phyloP scores from a whole-genome alignment of 768 basidiomycete genomes.

The Trametes cubensis region DNA sequence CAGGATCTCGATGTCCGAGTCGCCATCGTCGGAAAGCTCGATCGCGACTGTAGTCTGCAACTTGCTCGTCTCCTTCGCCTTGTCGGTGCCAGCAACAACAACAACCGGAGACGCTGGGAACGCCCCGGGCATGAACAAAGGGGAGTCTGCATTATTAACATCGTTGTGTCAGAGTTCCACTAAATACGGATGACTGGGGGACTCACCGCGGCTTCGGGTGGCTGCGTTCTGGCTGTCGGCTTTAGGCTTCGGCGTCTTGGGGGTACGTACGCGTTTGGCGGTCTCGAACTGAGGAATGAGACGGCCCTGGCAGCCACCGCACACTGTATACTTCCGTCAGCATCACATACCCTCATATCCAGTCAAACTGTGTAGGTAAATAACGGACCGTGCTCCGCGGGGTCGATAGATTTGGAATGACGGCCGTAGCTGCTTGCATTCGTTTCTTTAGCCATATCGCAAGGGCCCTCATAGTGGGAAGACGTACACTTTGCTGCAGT shows the following conservation, averaged over 20 bases:
- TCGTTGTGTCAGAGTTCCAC: neutral
- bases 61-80: neutral
- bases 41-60: neutral
- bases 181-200: neutral
- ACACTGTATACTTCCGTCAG: constrained; percentile 45
- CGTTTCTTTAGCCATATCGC: neutral
- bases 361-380: neutral
- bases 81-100: neutral
- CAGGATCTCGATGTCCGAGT: constrained; percentile 23
- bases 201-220: constrained; percentile 21
- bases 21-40: constrained; percentile 10
- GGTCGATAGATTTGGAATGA: constrained; percentile 70
- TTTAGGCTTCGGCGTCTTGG: constrained; percentile 38
- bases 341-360: neutral
- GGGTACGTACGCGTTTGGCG: constrained; percentile 30
- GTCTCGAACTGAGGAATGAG: constrained; percentile 60
- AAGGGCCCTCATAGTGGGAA: neutral
- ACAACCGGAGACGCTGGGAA: constrained; percentile 9
- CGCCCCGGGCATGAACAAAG: constrained; percentile 20
- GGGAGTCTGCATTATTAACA: constrained; percentile 17
- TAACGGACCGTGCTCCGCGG: constrained; percentile 62
- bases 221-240: constrained; percentile 26
- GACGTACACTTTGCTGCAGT: constrained; percentile 64
- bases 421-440: constrained; percentile 61
- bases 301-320: constrained; percentile 66